Evolutionary conservation across 2,329 filamentous ascomycete species (phyloP).

Genomic region (Trichoderma cornu-damae): DNA sequence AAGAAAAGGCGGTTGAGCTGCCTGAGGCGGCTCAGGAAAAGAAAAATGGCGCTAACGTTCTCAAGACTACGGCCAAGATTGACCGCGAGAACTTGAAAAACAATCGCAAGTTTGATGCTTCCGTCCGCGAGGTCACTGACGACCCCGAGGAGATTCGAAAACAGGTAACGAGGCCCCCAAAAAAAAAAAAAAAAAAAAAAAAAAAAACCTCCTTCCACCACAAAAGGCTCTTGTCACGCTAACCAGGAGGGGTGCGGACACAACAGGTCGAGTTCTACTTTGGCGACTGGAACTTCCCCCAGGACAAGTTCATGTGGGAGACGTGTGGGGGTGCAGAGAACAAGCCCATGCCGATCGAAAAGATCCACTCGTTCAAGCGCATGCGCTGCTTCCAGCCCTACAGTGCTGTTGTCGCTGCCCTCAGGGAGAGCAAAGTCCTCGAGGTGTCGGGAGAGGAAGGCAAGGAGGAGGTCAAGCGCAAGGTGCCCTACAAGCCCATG

Average conservation of each 20-base stretch:
- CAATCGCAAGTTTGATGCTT: constrained; percentile 68
- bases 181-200: too few relatives aligned
- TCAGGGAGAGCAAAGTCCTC: constrained; percentile 70
- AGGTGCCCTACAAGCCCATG: constrained; percentile 59
- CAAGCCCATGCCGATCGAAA: constrained; percentile 71
- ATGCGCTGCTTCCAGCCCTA: constrained; percentile 94
- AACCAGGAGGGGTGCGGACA: background rate
- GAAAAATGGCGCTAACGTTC: constrained; percentile 30
- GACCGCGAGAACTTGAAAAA: constrained; percentile 41
- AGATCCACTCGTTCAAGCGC: constrained; percentile 83
- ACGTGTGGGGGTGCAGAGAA: constrained; percentile 74
- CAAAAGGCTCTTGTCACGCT: background rate
- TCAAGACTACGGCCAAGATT: constrained; percentile 42
- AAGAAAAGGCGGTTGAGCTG: constrained; percentile 23
- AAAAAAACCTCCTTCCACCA: too few relatives aligned
- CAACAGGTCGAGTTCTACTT: constrained; percentile 90
- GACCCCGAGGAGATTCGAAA: constrained; percentile 77
- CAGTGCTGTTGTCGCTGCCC: constrained; percentile 73
- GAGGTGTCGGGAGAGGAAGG: constrained; percentile 69
- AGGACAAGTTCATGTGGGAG: constrained; percentile 81
- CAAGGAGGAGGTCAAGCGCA: constrained; percentile 69
- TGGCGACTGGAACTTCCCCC: constrained; percentile 81
- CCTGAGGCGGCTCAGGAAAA: constrained; percentile 18
- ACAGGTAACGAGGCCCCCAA: constrained; percentile 52
- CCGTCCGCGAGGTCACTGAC: constrained; percentile 61